These are phyloP conservation scores for Phaeoacremonium minimum DNA, from an alignment of 2,329 filamentous ascomycete genomes.

Conservation along the genomic window DNA sequence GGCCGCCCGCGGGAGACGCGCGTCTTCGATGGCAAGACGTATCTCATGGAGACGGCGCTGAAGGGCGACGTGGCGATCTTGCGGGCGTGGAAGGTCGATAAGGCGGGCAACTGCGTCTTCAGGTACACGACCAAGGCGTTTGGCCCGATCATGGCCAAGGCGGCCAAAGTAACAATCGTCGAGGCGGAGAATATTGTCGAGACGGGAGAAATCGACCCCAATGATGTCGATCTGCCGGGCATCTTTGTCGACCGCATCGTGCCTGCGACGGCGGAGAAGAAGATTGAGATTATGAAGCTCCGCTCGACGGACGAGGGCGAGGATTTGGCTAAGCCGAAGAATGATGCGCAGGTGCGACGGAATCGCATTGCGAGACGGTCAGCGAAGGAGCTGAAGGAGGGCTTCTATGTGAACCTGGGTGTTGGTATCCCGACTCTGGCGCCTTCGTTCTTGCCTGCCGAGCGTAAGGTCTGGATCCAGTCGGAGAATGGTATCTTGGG, in stretches of 20 bases:
- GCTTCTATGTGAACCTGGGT: constrained; percentile 76
- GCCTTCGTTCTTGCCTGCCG: constrained; percentile 66
- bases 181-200: constrained; percentile 83
- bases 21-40: constrained; percentile 67
- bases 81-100: constrained; percentile 71
- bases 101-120: constrained; percentile 76
- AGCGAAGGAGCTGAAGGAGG: constrained; percentile 75
- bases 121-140: constrained; percentile 74
- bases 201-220: constrained; percentile 66
- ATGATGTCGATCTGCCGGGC: constrained; percentile 73
- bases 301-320: constrained; percentile 33
- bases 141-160: constrained; percentile 75
- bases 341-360: constrained; percentile 48
- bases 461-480: constrained; percentile 75
- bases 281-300: constrained; percentile 65
- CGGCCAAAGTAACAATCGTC: constrained; percentile 72
- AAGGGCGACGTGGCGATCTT: constrained; percentile 74
- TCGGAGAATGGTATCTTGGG: constrained; percentile 84
- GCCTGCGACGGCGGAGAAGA: constrained; percentile 65
- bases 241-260: constrained; percentile 83
- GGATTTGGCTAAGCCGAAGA: constrained; percentile 29
- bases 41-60: constrained; percentile 74
- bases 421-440: constrained; percentile 81
- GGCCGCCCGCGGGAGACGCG: constrained; percentile 66
- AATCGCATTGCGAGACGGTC: constrained; percentile 73